Evolutionary conservation across 2,329 filamentous ascomycete species (phyloP).

Genomic region (Aspergillus sp.): DNA sequence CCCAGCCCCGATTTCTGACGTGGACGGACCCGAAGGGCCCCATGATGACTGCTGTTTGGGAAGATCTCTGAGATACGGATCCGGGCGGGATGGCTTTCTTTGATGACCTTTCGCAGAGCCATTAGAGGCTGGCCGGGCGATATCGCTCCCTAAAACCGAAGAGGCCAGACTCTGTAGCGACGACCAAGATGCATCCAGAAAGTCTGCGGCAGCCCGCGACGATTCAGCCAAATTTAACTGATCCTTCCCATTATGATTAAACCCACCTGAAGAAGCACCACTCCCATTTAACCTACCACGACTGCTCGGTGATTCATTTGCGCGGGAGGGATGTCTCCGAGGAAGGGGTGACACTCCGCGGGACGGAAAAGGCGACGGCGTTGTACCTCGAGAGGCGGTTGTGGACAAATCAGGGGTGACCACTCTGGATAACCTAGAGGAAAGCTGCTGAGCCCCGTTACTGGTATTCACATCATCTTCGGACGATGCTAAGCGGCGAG

Average conservation of each 20-base stretch:
- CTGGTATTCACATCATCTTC: slow-evolving; percentile 32
- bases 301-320: slow-evolving; percentile 17
- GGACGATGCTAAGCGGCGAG: slow-evolving; percentile 39
- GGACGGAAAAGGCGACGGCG: slow-evolving; percentile 35
- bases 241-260: slow-evolving; percentile 16
- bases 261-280: slow-evolving; percentile 18
- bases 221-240: slow-evolving; percentile 18
- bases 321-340: slow-evolving; percentile 32
- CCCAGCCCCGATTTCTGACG: slow-evolving; percentile 30
- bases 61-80: slow-evolving; percentile 21
- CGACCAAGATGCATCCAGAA: slow-evolving; percentile 46
- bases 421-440: slow-evolving; percentile 22
- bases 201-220: slow-evolving; percentile 25
- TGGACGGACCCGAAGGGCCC: slow-evolving; percentile 35
- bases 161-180: slow-evolving; percentile 46
- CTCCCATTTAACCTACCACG: slow-evolving; percentile 17
- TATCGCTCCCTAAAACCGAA: slow-evolving; percentile 41
- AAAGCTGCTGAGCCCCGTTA: slow-evolving; percentile 15
- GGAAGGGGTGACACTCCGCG: slow-evolving; percentile 34
- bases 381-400: slow-evolving; percentile 35
- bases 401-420: slow-evolving; percentile 26
- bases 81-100: slow-evolving; percentile 34
- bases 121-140: slow-evolving; percentile 19
- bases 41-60: slow-evolving; percentile 28
- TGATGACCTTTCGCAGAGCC: slow-evolving; percentile 22